A percentile compares a stretch with the other conserved stretches of the same genome.
Conservation (phyloP, 2,329 filamentous ascomycete genomes). For the Coniochaeta ligniaria region DNA sequence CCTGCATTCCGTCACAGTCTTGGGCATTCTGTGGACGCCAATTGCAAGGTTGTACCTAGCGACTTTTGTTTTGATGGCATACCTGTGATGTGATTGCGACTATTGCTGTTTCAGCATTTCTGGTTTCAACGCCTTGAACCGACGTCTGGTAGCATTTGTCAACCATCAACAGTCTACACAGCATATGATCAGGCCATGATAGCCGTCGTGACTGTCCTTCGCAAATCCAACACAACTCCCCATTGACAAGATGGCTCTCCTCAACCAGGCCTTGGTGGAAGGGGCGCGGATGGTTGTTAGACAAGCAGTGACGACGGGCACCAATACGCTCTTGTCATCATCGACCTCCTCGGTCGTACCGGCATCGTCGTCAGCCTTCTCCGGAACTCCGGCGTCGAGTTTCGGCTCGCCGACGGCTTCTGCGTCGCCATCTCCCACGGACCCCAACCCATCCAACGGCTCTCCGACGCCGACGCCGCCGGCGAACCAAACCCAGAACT, state of each 20-base stretch:
- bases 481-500: constrained; percentile 28
- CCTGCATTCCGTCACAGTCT: neutral
- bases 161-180: neutral
- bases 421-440: neutral
- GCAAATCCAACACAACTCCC: neutral
- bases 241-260: constrained; percentile 14
- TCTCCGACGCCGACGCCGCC: neutral
- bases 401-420: neutral
- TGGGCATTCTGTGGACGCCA: neutral
- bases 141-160: neutral
- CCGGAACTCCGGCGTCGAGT: neutral
- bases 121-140: neutral
- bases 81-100: neutral
- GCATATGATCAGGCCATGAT: neutral
- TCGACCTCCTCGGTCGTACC: neutral
- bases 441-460: neutral
- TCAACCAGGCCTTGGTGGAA: constrained; percentile 16
- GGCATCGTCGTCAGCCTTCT: neutral
- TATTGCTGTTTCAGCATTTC: neutral
- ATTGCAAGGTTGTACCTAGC: neutral
- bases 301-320: constrained; percentile 12
- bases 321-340: neutral
- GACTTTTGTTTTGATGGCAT: neutral
- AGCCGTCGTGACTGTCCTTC: neutral
- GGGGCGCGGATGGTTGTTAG: constrained; percentile 17